phyloP scores from a whole-genome alignment of 805 yeast genomes.

The Candida golubevii region DNA sequence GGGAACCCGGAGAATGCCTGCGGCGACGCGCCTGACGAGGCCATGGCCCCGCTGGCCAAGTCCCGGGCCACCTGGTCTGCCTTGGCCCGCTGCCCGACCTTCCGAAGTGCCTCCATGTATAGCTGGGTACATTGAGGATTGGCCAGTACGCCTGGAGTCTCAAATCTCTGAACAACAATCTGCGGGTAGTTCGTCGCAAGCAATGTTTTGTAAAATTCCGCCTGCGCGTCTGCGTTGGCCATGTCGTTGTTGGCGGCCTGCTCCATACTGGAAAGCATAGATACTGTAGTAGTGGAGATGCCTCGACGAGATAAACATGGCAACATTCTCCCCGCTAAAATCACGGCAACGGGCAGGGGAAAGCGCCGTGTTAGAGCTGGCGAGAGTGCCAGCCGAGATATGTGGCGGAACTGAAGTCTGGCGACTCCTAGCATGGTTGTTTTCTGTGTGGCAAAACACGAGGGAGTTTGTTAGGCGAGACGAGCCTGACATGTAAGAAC shows the following conservation, averaged over 20 bases:
- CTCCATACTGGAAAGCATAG: conserved; percentile 50
- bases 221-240: conserved; percentile 67
- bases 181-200: conserved; percentile 88
- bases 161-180: conserved; percentile 89
- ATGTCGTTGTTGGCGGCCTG: conserved; percentile 80
- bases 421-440: conserved; percentile 5
- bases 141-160: conserved; percentile 87
- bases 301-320: conserved; percentile 1
- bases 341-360: neutral
- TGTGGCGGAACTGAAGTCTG: conserved; percentile 6
- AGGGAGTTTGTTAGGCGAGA: neutral
- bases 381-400: neutral
- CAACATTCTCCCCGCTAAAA: neutral
- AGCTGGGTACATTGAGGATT: conserved; percentile 73
- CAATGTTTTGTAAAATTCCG: conserved; percentile 73
- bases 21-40: conserved; percentile 4
- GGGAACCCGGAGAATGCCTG: conserved; percentile 23
- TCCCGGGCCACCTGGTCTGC: conserved; percentile 63
- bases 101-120: conserved; percentile 76
- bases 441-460: neutral
- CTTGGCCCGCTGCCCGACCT: conserved; percentile 71
- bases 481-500: conserved; percentile 1
- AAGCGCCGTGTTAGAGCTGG: neutral
- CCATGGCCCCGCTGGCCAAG: conserved; percentile 16
- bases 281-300: conserved; percentile 26